A percentile compares a stretch with the other conserved stretches of the same genome.
These are phyloP conservation scores for Penicillium sp. DNA, from an alignment of 2,329 filamentous ascomycete genomes.

Conservation along the genomic window DNA sequence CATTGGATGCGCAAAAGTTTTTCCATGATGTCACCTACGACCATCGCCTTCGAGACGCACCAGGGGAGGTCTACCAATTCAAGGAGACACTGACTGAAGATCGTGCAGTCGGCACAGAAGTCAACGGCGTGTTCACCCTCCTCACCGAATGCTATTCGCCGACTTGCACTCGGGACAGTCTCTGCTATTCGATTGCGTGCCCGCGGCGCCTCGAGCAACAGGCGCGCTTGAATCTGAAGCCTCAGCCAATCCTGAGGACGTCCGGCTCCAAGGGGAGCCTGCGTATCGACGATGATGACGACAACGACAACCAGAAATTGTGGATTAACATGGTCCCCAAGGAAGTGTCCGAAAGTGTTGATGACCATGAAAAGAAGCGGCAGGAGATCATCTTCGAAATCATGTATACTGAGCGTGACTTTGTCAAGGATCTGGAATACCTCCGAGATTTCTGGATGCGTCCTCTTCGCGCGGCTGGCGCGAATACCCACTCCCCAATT, in stretches of 20 bases:
- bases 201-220: constrained; percentile 91
- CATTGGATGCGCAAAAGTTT: constrained; percentile 94
- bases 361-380: constrained; percentile 89
- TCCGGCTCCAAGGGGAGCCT: constrained; percentile 64
- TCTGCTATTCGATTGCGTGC: constrained; percentile 98
- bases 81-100: constrained; percentile 81
- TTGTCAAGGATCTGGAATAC: constrained; percentile 98
- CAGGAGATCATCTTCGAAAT: constrained; percentile 98
- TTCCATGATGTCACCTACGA: constrained; percentile 99
- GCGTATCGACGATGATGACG: constrained; percentile 68
- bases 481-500: constrained; percentile 66
- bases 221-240: constrained; percentile 86
- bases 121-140: constrained; percentile 94
- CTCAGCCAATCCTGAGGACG: constrained; percentile 75
- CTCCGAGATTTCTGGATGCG: constrained; percentile 98
- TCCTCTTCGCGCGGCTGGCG: constrained; percentile 68
- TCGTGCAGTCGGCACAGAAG: constrained; percentile 56
- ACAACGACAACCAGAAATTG: constrained; percentile 91
- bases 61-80: constrained; percentile 93
- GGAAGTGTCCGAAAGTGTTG: constrained; percentile 83
- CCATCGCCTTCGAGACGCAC: constrained; percentile 88
- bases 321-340: constrained; percentile 99
- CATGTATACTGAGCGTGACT: constrained; percentile 97
- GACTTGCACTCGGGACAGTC: constrained; percentile 87
- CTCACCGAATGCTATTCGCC: constrained; percentile 97